These are phyloP conservation scores for Colletotrichum sp. DNA, from an alignment of 2,329 filamentous ascomycete genomes.

Conservation along the genomic window DNA sequence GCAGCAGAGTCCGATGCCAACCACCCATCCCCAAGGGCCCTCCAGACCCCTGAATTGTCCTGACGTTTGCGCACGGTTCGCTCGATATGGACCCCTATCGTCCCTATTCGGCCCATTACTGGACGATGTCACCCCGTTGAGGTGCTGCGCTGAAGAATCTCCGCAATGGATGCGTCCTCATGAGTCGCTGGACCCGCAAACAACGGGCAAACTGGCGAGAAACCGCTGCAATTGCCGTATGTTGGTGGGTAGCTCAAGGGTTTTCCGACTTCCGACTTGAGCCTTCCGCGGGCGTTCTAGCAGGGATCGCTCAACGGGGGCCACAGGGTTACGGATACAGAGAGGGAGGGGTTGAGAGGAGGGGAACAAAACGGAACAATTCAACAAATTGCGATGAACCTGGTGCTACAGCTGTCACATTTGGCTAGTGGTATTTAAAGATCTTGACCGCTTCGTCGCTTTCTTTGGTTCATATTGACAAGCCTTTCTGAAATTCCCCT, in stretches of 20 bases:
- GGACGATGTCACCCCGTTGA: background rate
- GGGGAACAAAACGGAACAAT: background rate
- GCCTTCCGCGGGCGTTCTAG: background rate
- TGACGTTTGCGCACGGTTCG: background rate
- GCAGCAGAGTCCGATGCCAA: background rate
- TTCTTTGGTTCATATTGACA: background rate
- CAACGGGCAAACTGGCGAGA: background rate
- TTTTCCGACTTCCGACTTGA: slow-evolving; percentile 7
- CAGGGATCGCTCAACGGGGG: background rate
- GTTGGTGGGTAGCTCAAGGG: background rate
- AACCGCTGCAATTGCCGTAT: background rate
- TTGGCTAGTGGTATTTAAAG: background rate
- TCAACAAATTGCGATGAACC: background rate
- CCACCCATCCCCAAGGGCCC: background rate
- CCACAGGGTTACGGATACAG: background rate
- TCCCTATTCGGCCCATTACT: background rate
- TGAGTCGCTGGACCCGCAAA: background rate
- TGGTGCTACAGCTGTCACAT: background rate
- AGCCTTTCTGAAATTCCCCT: background rate
- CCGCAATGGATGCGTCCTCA: background rate
- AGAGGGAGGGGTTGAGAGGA: background rate
- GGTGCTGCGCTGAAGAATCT: slow-evolving; percentile 3
- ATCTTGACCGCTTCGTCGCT: background rate
- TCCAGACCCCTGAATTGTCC: background rate
- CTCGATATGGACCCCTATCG: background rate